Evolutionary conservation across 2,329 filamentous ascomycete species (phyloP).

Genomic region (Lachnellula arida): DNA sequence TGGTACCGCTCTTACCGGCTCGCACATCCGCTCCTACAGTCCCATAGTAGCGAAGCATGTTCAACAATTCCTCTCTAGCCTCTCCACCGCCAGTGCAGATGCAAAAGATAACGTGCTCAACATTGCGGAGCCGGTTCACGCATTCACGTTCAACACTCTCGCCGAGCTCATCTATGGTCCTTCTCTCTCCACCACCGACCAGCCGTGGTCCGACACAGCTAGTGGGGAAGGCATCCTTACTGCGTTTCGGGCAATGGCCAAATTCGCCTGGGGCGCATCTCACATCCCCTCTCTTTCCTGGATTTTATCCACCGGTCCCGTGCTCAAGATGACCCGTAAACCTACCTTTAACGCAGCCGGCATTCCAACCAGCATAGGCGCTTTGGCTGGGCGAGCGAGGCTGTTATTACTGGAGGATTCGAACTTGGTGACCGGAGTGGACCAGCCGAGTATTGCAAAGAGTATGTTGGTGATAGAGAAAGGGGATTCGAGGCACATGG

Average conservation of each 20-base stretch:
- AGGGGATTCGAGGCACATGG: neutral
- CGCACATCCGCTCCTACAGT: neutral
- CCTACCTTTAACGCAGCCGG: neutral
- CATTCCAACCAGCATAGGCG: neutral
- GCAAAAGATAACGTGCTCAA: neutral
- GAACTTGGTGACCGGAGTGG: neutral
- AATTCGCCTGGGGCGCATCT: neutral
- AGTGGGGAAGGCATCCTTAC: neutral
- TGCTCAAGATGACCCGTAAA: neutral
- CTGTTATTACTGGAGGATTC: neutral
- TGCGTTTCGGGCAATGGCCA: neutral
- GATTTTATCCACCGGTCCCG: neutral
- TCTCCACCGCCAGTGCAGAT: neutral
- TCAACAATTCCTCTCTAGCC: neutral
- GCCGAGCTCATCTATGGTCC: slow-evolving; percentile 5
- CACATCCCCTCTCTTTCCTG: neutral
- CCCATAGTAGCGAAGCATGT: slow-evolving; percentile 1
- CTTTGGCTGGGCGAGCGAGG: neutral
- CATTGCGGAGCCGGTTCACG: neutral
- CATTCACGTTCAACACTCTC: slow-evolving; percentile 7
- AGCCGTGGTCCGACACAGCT: neutral
- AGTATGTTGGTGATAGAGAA: neutral
- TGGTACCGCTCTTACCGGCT: slow-evolving; percentile 3
- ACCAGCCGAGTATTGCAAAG: slow-evolving; percentile 2
- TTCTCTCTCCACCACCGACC: neutral